Evolutionary conservation across 768 basidiomycete species (phyloP).

Genomic region (Flagelloscypha sp.): DNA sequence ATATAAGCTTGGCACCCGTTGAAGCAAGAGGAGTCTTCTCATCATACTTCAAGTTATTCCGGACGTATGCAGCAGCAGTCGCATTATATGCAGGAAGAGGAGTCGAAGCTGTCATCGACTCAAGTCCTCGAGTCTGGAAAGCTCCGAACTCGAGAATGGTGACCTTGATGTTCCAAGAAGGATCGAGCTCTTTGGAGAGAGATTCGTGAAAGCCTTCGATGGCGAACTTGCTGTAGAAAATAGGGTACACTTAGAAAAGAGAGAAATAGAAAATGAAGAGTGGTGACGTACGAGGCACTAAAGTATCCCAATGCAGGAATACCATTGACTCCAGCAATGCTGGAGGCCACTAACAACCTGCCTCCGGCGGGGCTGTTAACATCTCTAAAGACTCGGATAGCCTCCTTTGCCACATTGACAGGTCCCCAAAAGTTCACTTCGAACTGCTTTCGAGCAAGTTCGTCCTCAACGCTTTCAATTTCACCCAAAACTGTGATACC

Average conservation of each 20-base stretch:
- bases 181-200: constrained; percentile 27
- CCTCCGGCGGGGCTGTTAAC: constrained; percentile 25
- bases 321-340: constrained; percentile 13
- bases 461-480: constrained; percentile 14
- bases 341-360: constrained; percentile 25
- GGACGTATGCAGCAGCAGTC: too few species aligned
- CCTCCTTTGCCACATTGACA: constrained; percentile 19
- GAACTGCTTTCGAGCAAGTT: constrained; percentile 14
- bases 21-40: too few species aligned
- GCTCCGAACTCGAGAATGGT: constrained; percentile 17
- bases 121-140: too few species aligned
- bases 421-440: constrained; percentile 22
- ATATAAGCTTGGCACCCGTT: too few species aligned
- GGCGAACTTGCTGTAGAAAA: too few species aligned
- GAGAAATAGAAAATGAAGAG: too few species aligned
- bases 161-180: constrained; percentile 32
- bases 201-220: constrained; percentile 26
- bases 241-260: too few species aligned
- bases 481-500: constrained; percentile 14
- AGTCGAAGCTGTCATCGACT: too few species aligned
- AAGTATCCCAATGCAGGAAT: constrained; percentile 11
- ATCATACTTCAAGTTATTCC: too few species aligned
- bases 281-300: too few species aligned
- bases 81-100: too few species aligned
- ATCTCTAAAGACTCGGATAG: constrained; percentile 26